Percentiles rank a stretch among this genome's conserved stretches.
These are phyloP conservation scores for Adenanthera pavonina DNA, from an alignment of 306 rosid species.

Conservation along the genomic window DNA sequence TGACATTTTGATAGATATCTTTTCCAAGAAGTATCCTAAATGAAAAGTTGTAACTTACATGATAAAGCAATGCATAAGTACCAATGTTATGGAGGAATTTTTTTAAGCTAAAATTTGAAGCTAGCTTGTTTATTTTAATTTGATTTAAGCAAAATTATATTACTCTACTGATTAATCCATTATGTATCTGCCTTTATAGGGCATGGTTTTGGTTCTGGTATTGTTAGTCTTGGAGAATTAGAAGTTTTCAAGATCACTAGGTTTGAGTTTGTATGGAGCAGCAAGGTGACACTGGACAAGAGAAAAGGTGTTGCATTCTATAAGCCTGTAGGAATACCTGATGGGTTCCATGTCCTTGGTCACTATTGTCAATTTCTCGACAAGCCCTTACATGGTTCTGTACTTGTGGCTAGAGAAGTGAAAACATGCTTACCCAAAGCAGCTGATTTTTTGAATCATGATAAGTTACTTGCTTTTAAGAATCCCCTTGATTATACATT, in stretches of 20 bases:
- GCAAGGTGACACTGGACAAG: conserved; percentile 46
- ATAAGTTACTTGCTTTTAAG: conserved; percentile 58
- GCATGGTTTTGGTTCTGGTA: conserved; percentile 76
- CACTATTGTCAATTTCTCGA: conserved; percentile 73
- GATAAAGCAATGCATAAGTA: background rate
- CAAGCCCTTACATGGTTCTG: conserved; percentile 68
- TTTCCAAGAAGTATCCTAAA: background rate
- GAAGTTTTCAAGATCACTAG: conserved; percentile 64
- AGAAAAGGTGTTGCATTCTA: conserved; percentile 62
- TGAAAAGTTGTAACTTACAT: background rate
- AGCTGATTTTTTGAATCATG: conserved; percentile 22
- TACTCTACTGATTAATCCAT: conserved; percentile 3
- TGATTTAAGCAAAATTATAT: background rate
- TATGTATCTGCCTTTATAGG: conserved; percentile 53
- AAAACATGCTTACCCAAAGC: conserved; percentile 39
- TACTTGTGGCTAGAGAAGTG: conserved; percentile 77
- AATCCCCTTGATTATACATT: conserved; percentile 73
- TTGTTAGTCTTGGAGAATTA: conserved; percentile 71
- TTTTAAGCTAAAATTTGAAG: background rate
- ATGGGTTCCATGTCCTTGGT: conserved; percentile 74
- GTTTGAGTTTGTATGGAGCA: conserved; percentile 70
- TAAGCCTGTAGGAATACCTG: conserved; percentile 74
- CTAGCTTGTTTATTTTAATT: background rate
- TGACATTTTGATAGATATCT: conserved; percentile 18
- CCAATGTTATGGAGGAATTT: background rate